A percentile compares a stretch with the other conserved stretches of the same genome.
Conservation (phyloP, 2,329 filamentous ascomycete genomes). For the Paecilomyces dactylethromorphus region DNA sequence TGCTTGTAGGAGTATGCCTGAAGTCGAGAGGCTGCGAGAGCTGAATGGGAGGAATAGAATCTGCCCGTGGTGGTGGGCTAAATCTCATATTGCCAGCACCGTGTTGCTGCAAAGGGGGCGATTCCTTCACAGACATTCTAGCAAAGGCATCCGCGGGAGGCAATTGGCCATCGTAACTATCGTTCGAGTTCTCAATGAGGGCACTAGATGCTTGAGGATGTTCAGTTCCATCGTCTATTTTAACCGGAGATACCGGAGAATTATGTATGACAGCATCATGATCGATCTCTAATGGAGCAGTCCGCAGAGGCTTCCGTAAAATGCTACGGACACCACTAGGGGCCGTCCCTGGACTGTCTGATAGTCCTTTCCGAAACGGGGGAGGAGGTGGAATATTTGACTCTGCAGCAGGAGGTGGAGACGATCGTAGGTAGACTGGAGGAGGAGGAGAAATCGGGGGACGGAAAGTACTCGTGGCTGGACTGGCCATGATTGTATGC, state of each 20-base stretch:
- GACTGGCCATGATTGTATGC: slow-evolving; percentile 19
- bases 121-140: slow-evolving; percentile 19
- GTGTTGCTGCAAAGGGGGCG: slow-evolving; percentile 10
- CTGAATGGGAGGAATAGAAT: slow-evolving; percentile 14
- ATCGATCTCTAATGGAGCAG: slow-evolving; percentile 11
- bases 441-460: slow-evolving; percentile 34
- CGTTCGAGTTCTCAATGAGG: slow-evolving; percentile 18
- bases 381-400: slow-evolving; percentile 11
- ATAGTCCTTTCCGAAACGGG: slow-evolving; percentile 6
- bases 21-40: slow-evolving; percentile 12
- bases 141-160: slow-evolving; percentile 19
- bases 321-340: slow-evolving; percentile 14
- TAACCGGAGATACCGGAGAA: slow-evolving; percentile 27
- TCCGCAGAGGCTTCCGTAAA: slow-evolving; percentile 19
- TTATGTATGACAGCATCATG: slow-evolving; percentile 20
- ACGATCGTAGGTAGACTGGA: slow-evolving; percentile 36
- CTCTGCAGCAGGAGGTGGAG: slow-evolving; percentile 20
- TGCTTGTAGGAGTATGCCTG: slow-evolving; percentile 26
- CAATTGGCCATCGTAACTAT: slow-evolving; percentile 14
- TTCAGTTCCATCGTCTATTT: slow-evolving; percentile 20
- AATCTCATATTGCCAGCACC: slow-evolving; percentile 7
- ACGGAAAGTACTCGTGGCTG: slow-evolving; percentile 14
- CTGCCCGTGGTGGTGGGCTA: slow-evolving; percentile 16
- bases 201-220: slow-evolving; percentile 21
- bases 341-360: slow-evolving; percentile 7